Evolutionary conservation across 345 rosid species (phyloP), one percentile per base, ranked within the genome.

Genomic region (Salix koriyanagi): DNA sequence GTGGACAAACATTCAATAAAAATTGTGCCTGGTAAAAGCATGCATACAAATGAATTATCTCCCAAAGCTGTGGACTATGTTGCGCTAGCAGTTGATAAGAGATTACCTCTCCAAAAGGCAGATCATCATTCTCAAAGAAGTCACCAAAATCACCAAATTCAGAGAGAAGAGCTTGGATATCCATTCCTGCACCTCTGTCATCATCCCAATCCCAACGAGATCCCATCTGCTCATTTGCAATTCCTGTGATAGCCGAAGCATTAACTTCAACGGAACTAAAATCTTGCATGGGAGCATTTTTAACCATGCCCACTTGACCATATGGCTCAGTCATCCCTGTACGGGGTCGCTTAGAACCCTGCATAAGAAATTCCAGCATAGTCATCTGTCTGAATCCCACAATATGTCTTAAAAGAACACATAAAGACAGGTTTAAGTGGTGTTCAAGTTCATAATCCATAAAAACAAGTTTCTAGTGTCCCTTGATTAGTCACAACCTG

Each of bases 141-240:
- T 94, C 98, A 39, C 98, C 97, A 79, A 96, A 96, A 84, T 94
- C 99, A 81, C 99, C 99, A 83, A 96, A 96, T 78, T 96, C 99
- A 32, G 99, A 96, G 34, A 96, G 94, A 81, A 96, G 97, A 82
- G 97, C 91, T 83, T 92, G 94, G 77, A 96, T 93, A 84, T 96
- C 96, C 90, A 92, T 92, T 78, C 85, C 94, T 80, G 76, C 84
- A 56, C 91, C 98, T 87, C 97, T 88, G 65, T 92, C 99, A 61
- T 94, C 97, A 77, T 90, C 99, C 99, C 98, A 96, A 75, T 90
- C 95, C 92, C 91, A 92, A 73, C 79, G 88, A 85, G 89, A 85
- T 74, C 91, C 97, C 79, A 82, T 81, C 78, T 87, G 92, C 65
- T 96, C 97, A 85, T 87, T 89, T 72, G 84, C 88, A 74, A 82